A percentile compares a stretch with the other conserved stretches of the same genome.
Conservation (phyloP, 129 eudicot genomes). For the Sambucus nigra region DNA sequence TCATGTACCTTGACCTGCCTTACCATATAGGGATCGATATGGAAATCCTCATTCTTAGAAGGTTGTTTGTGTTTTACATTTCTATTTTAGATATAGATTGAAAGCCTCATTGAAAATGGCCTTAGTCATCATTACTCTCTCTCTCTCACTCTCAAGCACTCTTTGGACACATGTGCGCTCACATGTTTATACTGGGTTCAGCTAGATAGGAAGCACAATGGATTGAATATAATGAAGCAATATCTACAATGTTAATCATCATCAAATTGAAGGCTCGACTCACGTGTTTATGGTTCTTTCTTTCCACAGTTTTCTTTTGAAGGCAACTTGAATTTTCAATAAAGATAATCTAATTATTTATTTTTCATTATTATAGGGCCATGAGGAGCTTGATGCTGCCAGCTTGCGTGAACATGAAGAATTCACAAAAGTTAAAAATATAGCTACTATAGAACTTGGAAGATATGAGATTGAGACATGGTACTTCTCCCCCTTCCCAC, state of each 20-base stretch:
- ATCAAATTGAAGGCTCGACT: background rate
- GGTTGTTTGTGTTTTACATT: too few relatives aligned
- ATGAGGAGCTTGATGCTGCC: constrained; percentile 98
- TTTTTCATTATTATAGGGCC: constrained; percentile 41
- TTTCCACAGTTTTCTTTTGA: background rate
- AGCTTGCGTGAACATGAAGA: constrained; percentile 99
- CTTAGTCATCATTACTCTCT: background rate
- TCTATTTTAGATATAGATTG: too few relatives aligned
- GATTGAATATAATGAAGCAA: background rate
- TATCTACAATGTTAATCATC: too few relatives aligned
- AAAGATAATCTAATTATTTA: background rate
- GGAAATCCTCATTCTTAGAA: too few relatives aligned
- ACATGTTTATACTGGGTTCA: too few relatives aligned
- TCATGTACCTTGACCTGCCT: too few relatives aligned
- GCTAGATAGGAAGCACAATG: too few relatives aligned
- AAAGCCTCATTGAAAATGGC: too few relatives aligned
- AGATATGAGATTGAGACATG: constrained; percentile 97
- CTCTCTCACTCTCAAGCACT: background rate
- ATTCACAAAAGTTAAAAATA: constrained; percentile 92
- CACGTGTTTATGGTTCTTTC: background rate
- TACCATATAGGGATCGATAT: too few relatives aligned
- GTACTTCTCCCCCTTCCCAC: constrained; percentile 98
- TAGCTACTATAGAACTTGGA: constrained; percentile 91
- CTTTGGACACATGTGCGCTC: background rate
- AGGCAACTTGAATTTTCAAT: background rate